These are phyloP conservation scores for Alternaria sp. DNA, from an alignment of 2,329 filamentous ascomycete genomes.

Conservation along the genomic window DNA sequence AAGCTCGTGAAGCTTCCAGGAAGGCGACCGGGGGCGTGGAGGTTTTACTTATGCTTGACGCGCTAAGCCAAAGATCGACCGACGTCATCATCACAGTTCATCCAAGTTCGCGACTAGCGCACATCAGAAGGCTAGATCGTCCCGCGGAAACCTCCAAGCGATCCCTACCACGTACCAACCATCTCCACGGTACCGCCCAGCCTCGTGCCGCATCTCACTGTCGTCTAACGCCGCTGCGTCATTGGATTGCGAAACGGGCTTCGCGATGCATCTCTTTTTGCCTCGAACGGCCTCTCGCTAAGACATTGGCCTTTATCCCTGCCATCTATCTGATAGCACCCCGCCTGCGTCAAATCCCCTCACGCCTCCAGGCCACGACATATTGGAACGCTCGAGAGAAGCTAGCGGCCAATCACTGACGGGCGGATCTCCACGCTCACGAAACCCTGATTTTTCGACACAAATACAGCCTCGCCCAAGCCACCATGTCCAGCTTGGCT, in stretches of 20 bases:
- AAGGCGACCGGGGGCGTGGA: constrained; percentile 9
- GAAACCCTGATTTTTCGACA: constrained; percentile 7
- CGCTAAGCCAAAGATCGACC: constrained; percentile 24
- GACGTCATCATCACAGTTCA: constrained; percentile 23
- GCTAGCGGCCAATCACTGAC: constrained; percentile 13
- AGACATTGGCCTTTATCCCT: constrained; percentile 16
- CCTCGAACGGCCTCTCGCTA: constrained; percentile 7
- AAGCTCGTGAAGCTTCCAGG: constrained; percentile 4
- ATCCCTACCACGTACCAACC: constrained; percentile 3
- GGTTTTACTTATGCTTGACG: constrained; percentile 20
- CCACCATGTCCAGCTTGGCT: constrained; percentile 79
- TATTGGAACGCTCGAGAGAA: constrained; percentile 6
- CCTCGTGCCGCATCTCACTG: constrained; percentile 1
- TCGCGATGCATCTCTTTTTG: constrained; percentile 1
- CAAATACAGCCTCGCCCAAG: constrained; percentile 5
- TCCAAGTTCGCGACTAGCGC: constrained; percentile 9
- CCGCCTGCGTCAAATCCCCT: constrained; percentile 6
- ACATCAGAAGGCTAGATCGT: constrained; percentile 17
- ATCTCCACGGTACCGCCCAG: constrained; percentile 6
- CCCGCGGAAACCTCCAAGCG: constrained; percentile 4
- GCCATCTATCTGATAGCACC: constrained; percentile 13
- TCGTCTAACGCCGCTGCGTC: constrained; percentile 1
- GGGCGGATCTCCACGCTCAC: constrained; percentile 5
- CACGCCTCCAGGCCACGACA: constrained; percentile 10
- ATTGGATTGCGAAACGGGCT: background rate